A percentile compares a stretch with the other conserved stretches of the same genome.
Conservation (phyloP, 208 protist genomes). For the Leishmania lainsoni region DNA sequence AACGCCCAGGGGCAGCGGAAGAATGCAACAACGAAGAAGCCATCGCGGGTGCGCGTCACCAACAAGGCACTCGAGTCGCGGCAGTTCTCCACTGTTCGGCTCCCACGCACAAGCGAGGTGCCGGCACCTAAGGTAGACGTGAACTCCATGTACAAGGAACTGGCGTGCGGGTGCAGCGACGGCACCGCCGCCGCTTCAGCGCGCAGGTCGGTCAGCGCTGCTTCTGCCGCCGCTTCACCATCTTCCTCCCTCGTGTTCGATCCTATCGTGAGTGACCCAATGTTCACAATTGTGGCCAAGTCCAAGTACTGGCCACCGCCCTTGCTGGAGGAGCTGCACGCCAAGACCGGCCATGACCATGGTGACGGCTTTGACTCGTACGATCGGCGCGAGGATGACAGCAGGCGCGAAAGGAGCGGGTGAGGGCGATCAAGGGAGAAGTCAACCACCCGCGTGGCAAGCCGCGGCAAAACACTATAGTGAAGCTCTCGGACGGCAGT, state of each 20-base stretch:
- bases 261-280: conserved; percentile 75
- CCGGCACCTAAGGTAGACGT: conserved; percentile 51
- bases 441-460: conserved; percentile 86
- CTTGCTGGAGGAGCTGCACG: conserved; percentile 62
- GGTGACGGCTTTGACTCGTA: conserved; percentile 82
- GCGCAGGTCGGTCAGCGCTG: background rate
- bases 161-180: background rate
- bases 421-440: conserved; percentile 72
- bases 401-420: conserved; percentile 48
- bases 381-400: conserved; percentile 77
- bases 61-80: conserved; percentile 79
- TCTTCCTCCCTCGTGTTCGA: conserved; percentile 46
- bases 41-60: conserved; percentile 74
- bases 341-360: conserved; percentile 39
- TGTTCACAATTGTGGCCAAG: conserved; percentile 66
- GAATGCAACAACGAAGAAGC: conserved; percentile 39
- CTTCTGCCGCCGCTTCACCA: conserved; percentile 7
- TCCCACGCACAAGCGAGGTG: conserved; percentile 63
- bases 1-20: conserved; percentile 6
- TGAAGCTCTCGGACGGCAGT: conserved; percentile 49
- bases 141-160: conserved; percentile 44
- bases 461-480: conserved; percentile 58
- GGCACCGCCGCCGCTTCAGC: background rate
- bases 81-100: conserved; percentile 75
- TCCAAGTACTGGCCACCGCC: conserved; percentile 79